Evolutionary conservation across 2,329 filamentous ascomycete species (phyloP), one percentile per base, ranked within the genome.

Genomic region (Arthrinium phaeospermum): DNA sequence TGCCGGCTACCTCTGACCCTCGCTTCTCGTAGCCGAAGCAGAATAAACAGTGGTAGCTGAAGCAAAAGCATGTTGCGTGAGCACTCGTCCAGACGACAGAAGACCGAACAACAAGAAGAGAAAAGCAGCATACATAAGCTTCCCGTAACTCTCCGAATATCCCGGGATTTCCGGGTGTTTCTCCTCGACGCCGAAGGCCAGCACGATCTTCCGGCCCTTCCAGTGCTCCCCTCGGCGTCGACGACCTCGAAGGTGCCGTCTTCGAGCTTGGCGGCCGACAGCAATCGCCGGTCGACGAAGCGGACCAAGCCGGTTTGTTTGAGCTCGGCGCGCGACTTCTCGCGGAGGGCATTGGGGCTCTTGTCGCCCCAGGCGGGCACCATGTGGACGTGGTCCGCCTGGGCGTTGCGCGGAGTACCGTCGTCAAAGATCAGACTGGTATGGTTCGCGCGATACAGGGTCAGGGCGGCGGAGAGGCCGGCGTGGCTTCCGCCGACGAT

Each of bases 401-500:
- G 34, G 61, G 61, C 61, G 30, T 67, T 67, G 7, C 61, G 61
- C 8, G 61, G 61, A 27, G 61, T 27, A 5, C 61, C 61, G 27
- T 12, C 27, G 44, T 67, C 61, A 7, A 67, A 67, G 22, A 67
- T 37, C 16, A 27, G 13, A 7, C 61, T 67, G 30, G 61, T 67
- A 12, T 67, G 27, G 24, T 19, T 67, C 14, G 61, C 61, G 30
- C n/a, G 61, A 24, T 37, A 67, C 61, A 67, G 41, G 24, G 61
- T 67, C 61, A 67, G 22, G 44, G 30, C 61, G 34, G 61, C 30
- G 44, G 61, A 30, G 14, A 67, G 61, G 27, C 61, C 61, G 30
- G 61, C 34, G 22, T 67, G 61, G 61, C 61, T 67, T 67, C 61
- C 61, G 3, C 61, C 30, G n/a, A 67, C 44, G 27, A 67, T 67